phyloP scores from a whole-genome alignment of 2,329 filamentous ascomycete species.

The Epicoccum nigrum region DNA sequence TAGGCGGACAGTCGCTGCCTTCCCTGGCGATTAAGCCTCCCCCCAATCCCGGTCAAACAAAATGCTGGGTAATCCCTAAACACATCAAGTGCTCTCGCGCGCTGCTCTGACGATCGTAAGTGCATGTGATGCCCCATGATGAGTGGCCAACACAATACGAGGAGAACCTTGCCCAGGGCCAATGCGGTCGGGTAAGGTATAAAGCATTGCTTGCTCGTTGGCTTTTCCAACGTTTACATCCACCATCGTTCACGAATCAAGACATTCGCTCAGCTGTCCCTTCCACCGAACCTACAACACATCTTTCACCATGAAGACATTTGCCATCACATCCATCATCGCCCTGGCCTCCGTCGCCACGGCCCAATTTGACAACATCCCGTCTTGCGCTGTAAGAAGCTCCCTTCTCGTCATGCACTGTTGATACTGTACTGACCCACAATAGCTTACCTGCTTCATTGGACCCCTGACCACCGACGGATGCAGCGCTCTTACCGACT shows the following conservation, averaged over 20 bases:
- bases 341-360: constrained; percentile 53
- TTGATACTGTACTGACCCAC: constrained; percentile 23
- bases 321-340: constrained; percentile 46
- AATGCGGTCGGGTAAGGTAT: constrained; percentile 22
- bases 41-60: constrained; percentile 16
- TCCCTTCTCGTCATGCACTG: neutral
- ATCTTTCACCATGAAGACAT: constrained; percentile 47
- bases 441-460: constrained; percentile 56
- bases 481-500: constrained; percentile 55
- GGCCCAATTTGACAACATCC: constrained; percentile 55
- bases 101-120: constrained; percentile 15
- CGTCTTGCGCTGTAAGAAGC: constrained; percentile 55
- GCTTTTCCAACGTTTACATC: neutral
- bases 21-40: constrained; percentile 15
- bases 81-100: constrained; percentile 18
- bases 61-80: constrained; percentile 6
- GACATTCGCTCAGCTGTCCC: neutral
- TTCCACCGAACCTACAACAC: neutral
- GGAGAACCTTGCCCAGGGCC: constrained; percentile 19
- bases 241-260: constrained; percentile 1
- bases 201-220: constrained; percentile 22
- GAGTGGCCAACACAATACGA: constrained; percentile 21
- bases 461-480: constrained; percentile 51
- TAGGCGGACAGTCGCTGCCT: constrained; percentile 22
- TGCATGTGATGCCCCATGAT: constrained; percentile 36